Conservation (phyloP, 2,329 filamentous ascomycete genomes). For the Dactylellina cionopaga region DNA sequence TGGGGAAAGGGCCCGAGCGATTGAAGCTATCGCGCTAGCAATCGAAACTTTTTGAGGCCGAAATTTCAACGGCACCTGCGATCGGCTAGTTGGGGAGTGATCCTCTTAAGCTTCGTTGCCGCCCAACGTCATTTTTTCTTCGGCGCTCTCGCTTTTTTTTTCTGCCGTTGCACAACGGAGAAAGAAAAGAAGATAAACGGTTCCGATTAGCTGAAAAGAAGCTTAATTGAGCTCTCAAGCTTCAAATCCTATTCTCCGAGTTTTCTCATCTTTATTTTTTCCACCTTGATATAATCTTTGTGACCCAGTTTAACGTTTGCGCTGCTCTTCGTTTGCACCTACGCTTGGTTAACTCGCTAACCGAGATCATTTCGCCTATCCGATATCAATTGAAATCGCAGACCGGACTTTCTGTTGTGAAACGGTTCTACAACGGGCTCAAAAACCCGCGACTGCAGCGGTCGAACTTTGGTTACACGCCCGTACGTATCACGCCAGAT, state of each 20-base stretch:
- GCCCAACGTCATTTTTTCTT: slow-evolving; percentile 34
- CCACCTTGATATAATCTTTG: neutral
- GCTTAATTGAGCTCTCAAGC: neutral
- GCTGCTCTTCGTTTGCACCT: no score
- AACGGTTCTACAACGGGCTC: slow-evolving; percentile 5
- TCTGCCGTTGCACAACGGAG: neutral
- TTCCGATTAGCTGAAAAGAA: no score
- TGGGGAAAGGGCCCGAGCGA: slow-evolving; percentile 16
- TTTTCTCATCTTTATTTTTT: neutral
- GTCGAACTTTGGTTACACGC: neutral
- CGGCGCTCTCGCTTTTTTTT: neutral
- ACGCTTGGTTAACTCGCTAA: neutral
- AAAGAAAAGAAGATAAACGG: no score
- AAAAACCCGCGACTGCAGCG: neutral
- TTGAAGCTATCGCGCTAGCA: slow-evolving; percentile 7
- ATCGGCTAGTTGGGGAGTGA: slow-evolving; percentile 45
- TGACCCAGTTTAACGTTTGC: no score
- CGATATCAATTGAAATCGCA: neutral
- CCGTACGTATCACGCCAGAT: neutral
- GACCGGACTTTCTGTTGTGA: neutral
- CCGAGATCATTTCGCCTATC: neutral
- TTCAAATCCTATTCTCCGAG: neutral
- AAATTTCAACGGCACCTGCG: slow-evolving; percentile 41
- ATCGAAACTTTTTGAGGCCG: slow-evolving; percentile 7
- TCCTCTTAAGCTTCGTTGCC: slow-evolving; percentile 21